Conservation (phyloP, 306 rosid species). For the Comarum palustre region DNA sequence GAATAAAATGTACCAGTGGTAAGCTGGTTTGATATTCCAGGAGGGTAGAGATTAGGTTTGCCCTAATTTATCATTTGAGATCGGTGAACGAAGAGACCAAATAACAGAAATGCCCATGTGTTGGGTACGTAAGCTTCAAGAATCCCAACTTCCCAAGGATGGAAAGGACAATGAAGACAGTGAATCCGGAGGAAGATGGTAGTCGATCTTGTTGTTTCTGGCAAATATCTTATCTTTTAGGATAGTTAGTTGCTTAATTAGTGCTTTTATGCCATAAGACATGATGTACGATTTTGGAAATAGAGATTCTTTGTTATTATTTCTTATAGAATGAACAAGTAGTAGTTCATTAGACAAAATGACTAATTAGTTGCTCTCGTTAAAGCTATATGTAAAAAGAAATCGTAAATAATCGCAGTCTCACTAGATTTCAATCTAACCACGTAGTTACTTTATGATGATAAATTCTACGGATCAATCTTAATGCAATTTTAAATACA, state of each 20-base stretch:
- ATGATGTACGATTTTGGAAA: background rate
- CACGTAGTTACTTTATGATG: too few relatives aligned
- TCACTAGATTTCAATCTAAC: background rate
- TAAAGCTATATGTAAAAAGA: background rate
- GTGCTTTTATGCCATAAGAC: background rate
- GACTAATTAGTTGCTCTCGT: background rate
- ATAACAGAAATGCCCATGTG: background rate
- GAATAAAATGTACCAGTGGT: background rate
- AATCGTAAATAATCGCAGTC: background rate
- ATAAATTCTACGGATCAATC: too few relatives aligned
- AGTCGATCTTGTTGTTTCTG: background rate
- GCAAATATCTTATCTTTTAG: slow-evolving; percentile 10
- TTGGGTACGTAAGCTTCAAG: slow-evolving; percentile 5
- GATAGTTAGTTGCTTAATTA: background rate
- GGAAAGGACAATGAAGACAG: background rate
- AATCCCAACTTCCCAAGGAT: background rate
- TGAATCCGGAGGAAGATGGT: background rate
- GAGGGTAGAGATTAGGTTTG: background rate
- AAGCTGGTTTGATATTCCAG: background rate
- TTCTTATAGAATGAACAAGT: too few relatives aligned
- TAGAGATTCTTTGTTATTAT: background rate
- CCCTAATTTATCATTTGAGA: background rate
- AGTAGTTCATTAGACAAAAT: too few relatives aligned
- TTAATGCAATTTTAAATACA: too few relatives aligned
- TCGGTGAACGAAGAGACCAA: background rate